Evolutionary conservation across 2,329 filamentous ascomycete genomes (phyloP), one percentile per base, ranked within the genome.

Genomic region (Trichoderma sp.): DNA sequence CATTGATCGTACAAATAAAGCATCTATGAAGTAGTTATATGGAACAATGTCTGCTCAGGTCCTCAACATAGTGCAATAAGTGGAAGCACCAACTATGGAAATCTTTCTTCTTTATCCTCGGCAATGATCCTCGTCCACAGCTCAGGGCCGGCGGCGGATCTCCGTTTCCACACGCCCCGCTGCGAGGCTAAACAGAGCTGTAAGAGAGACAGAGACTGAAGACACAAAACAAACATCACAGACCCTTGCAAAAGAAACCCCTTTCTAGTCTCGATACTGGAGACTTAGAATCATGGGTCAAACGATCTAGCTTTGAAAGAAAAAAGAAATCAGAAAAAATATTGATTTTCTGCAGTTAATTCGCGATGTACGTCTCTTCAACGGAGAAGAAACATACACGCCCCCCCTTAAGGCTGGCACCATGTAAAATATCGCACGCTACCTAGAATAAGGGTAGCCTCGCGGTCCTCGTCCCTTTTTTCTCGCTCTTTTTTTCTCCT

Each of bases 131-230:
- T 24, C 15, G n/a, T 15, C 9, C 19, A 30, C 48, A 62, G 50
- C 50, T 19, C 41, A 43, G 59, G 59, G 59, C 55, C 59, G 59
- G 59, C 59, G 50, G 55, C 59, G 26, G 59, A 63, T 63, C 59
- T 63, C 59, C 59, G 59, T 63, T 39, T 43, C 50, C 34, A 39
- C 34, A 39, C 34, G 10, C 59, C 50, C 50, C 56, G 44, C 59
- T 41, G 41, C 28, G 41, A 63, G 59, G 59, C 59, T 63, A 59
- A 9, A 19, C 15, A 17, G 9, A 52, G 50, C 39, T 57, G 47
- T 26, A 52, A 19, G 7, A 60, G 57, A 63, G 59, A 44, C 56
- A 24, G 10, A 28, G 15, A 47, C 5, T 15, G 17, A 45, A n/a
- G 17, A 39, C 44, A 44, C 34, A 41, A 21, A 19, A n/a, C 2